phyloP scores from a whole-genome alignment of 148 eudicot species.

The Polygonum aviculare region DNA sequence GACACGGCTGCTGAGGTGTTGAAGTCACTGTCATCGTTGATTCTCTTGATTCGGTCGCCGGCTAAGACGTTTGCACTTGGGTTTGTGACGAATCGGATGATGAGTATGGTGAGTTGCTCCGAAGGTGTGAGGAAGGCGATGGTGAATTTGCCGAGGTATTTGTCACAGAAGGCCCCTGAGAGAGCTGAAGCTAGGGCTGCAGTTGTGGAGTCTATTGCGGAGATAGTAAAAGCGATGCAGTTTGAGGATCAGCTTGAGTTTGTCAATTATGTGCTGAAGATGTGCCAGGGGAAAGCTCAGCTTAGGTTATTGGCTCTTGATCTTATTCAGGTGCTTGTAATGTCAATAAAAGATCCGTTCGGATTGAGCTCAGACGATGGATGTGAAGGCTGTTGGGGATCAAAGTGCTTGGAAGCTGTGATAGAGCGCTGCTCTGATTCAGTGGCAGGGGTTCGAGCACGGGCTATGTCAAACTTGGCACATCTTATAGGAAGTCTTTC shows the following conservation, averaged over 20 bases:
- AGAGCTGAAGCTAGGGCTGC: constrained; percentile 66
- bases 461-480: constrained; percentile 73
- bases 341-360: constrained; percentile 30
- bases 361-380: constrained; percentile 23
- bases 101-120: constrained; percentile 29
- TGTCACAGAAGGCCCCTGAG: constrained; percentile 71
- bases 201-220: constrained; percentile 72
- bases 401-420: constrained; percentile 64
- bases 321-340: constrained; percentile 45
- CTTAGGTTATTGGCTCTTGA: constrained; percentile 82
- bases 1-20: constrained; percentile 61
- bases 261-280: constrained; percentile 66
- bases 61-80: constrained; percentile 45
- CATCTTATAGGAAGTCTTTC: constrained; percentile 51
- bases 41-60: constrained; percentile 52
- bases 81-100: constrained; percentile 56
- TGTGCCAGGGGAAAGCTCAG: constrained; percentile 67
- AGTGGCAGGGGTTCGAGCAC: constrained; percentile 67
- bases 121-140: constrained; percentile 43
- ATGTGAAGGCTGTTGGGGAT: constrained; percentile 47
- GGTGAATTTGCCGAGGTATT: constrained; percentile 66
- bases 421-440: constrained; percentile 72
- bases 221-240: constrained; percentile 58
- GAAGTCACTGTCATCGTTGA: constrained; percentile 46
- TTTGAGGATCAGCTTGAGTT: constrained; percentile 50